These are phyloP conservation scores for Termitomyces sp. DNA, from an alignment of 768 basidiomycete species.

Conservation along the genomic window DNA sequence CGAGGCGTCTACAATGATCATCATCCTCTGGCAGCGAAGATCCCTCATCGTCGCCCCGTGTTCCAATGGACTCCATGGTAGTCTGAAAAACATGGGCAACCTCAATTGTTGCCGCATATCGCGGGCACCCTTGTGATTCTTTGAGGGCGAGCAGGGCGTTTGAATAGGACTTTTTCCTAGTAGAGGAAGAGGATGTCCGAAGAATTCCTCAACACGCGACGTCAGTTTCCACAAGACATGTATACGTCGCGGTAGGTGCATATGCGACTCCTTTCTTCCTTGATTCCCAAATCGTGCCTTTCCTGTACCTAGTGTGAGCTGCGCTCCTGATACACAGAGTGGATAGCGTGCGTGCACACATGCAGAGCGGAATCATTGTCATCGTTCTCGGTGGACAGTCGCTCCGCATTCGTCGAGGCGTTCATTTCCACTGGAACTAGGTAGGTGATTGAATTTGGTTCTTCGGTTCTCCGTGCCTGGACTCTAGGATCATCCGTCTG, in stretches of 20 bases:
- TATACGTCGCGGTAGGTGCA: background rate
- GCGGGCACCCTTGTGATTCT: background rate
- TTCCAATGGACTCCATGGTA: background rate
- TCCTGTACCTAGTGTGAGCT: background rate
- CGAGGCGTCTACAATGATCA: constrained; percentile 2
- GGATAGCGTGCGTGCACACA: background rate
- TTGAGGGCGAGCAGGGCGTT: background rate
- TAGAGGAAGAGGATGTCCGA: background rate
- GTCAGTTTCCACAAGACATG: background rate
- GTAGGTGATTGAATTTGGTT: background rate
- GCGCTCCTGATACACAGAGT: background rate
- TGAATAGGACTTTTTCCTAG: background rate
- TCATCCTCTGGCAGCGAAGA: constrained; percentile 9
- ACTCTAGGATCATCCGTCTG: background rate
- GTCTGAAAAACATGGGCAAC: background rate
- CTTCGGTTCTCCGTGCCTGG: background rate
- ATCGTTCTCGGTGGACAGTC: background rate
- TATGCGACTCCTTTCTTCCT: background rate
- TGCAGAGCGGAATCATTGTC: background rate
- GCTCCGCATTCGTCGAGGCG: background rate
- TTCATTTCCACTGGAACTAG: background rate
- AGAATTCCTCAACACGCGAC: background rate
- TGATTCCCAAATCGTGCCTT: background rate
- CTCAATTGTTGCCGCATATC: background rate
- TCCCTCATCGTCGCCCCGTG: constrained; percentile 2